phyloP scores from a whole-genome alignment of 345 rosid species.

The Brassica juncea region DNA sequence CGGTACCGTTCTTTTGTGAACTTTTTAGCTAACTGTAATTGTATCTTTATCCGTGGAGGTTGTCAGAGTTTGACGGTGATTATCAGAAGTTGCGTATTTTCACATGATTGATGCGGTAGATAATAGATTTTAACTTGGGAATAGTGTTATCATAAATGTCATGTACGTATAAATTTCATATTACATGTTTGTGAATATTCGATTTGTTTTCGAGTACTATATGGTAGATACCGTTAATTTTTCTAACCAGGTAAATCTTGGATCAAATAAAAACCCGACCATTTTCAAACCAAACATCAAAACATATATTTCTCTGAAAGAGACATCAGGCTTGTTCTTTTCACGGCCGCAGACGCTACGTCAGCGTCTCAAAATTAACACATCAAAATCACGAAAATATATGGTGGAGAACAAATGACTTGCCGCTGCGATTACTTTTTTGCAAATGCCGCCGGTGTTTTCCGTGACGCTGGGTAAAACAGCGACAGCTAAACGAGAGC shows the following conservation, averaged over 20 bases:
- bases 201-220: not conserved
- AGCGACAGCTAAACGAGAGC: too few species aligned
- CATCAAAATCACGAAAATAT: too few species aligned
- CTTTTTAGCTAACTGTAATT: not conserved
- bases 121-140: not conserved
- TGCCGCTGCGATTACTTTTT: too few species aligned
- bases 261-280: not conserved
- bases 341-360: too few species aligned
- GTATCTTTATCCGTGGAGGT: not conserved
- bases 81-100: not conserved
- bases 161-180: not conserved
- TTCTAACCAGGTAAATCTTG: not conserved
- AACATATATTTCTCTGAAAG: too few species aligned
- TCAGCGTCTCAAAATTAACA: too few species aligned
- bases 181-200: not conserved
- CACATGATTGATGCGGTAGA: not conserved
- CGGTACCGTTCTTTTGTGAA: not conserved
- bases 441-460: too few species aligned
- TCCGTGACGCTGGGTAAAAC: too few species aligned
- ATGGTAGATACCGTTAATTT: not conserved
- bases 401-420: too few species aligned
- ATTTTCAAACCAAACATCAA: not conserved
- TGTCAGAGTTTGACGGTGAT: conserved; percentile 1
- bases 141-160: not conserved
- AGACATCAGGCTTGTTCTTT: too few species aligned